Conservation (phyloP, 1,284 basidiomycete species). For the Boletus holoroseus region DNA sequence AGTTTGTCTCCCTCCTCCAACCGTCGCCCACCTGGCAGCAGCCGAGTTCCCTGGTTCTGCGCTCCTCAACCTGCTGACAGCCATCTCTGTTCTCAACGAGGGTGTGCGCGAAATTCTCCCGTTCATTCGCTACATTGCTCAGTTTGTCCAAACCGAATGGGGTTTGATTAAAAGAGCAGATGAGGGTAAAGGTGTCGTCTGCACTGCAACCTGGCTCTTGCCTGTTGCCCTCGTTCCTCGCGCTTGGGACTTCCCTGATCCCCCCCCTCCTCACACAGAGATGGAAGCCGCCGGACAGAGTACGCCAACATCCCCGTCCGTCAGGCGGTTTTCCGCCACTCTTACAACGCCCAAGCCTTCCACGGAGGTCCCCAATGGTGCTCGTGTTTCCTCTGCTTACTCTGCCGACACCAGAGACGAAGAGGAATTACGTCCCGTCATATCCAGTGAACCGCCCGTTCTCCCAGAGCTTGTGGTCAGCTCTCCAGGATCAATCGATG, state of each 20-base stretch:
- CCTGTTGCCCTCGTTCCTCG: slow-evolving; percentile 71
- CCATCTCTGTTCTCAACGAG: slow-evolving; percentile 57
- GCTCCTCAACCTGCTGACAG: slow-evolving; percentile 67
- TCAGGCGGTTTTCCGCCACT: slow-evolving; percentile 29
- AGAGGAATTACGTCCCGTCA: slow-evolving; percentile 22
- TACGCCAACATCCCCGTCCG: slow-evolving; percentile 20
- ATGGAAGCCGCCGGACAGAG: slow-evolving; percentile 15
- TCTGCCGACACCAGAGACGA: slow-evolving; percentile 27
- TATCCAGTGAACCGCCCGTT: slow-evolving; percentile 33
- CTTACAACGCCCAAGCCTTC: slow-evolving; percentile 32
- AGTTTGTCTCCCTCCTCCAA: slow-evolving; percentile 61
- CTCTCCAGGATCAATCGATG: slow-evolving; percentile 33
- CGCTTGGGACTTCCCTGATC: slow-evolving; percentile 67
- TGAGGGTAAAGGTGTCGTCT: slow-evolving; percentile 69
- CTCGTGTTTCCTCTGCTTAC: slow-evolving; percentile 29
- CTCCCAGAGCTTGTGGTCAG: slow-evolving; percentile 36
- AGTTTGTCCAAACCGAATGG: slow-evolving; percentile 72
- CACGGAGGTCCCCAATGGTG: slow-evolving; percentile 18
- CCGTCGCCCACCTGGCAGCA: slow-evolving; percentile 55
- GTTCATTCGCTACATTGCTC: slow-evolving; percentile 71
- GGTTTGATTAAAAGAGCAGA: slow-evolving; percentile 57
- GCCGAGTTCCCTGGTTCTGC: slow-evolving; percentile 57
- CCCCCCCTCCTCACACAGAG: slow-evolving; percentile 29
- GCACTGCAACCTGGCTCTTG: slow-evolving; percentile 80
- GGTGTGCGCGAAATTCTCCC: slow-evolving; percentile 74